These are phyloP conservation scores for Trichomonascaceae sp. DNA, from an alignment of 1,139 yeast species.

Conservation along the genomic window DNA sequence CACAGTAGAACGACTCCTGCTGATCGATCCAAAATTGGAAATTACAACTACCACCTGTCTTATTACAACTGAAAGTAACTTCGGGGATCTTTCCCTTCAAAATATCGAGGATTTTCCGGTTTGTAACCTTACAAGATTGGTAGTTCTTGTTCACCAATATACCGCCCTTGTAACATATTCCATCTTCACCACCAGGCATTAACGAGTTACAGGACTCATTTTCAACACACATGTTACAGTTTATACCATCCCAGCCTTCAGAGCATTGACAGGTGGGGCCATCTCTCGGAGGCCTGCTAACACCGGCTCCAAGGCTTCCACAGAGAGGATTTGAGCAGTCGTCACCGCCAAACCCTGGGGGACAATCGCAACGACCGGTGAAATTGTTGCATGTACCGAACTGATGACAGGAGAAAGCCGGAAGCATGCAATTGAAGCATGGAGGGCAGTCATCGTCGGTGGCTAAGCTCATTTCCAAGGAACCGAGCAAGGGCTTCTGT, in stretches of 20 bases:
- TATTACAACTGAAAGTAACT: slow-evolving; percentile 85
- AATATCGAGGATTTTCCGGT: slow-evolving; percentile 73
- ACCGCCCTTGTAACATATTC: slow-evolving; percentile 90
- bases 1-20: slow-evolving; percentile 85
- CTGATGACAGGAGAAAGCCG: slow-evolving; percentile 85
- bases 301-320: slow-evolving; percentile 66
- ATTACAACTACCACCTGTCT: slow-evolving; percentile 58
- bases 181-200: slow-evolving; percentile 81
- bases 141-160: slow-evolving; percentile 71
- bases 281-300: slow-evolving; percentile 57
- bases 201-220: slow-evolving; percentile 78
- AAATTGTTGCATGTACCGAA: slow-evolving; percentile 78
- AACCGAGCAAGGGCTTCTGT: neutral
- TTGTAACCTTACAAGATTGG: slow-evolving; percentile 92
- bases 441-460: slow-evolving; percentile 28
- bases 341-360: slow-evolving; percentile 87
- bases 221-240: slow-evolving; percentile 71
- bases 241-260: slow-evolving; percentile 89
- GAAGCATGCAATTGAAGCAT: slow-evolving; percentile 85
- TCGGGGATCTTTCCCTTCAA: slow-evolving; percentile 79
- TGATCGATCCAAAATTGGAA: slow-evolving; percentile 96
- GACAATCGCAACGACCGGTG: slow-evolving; percentile 89
- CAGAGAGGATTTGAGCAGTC: slow-evolving; percentile 89
- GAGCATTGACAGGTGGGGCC: slow-evolving; percentile 60
- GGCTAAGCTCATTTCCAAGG: neutral